phyloP scores from a whole-genome alignment of 805 yeast genomes.

The Schwanniomyces sp. region DNA sequence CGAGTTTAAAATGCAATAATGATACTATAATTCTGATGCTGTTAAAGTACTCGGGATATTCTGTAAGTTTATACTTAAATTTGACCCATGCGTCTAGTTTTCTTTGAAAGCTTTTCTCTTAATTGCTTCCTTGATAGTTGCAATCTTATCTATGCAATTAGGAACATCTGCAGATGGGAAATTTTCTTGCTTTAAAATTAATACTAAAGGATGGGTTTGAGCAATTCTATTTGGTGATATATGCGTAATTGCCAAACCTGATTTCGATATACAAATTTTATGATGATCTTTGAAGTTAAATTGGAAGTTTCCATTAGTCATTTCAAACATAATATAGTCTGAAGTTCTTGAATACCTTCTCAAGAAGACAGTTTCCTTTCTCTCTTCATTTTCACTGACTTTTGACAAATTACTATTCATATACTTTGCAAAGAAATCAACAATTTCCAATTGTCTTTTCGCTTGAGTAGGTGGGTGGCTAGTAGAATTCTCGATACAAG shows the following conservation, averaged over 20 bases:
- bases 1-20: background rate
- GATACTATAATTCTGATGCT: background rate
- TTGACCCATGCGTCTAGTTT: constrained; percentile 1
- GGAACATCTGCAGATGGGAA: constrained; percentile 42
- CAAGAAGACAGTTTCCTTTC: constrained; percentile 69
- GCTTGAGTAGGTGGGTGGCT: constrained; percentile 48
- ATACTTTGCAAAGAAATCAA: constrained; percentile 84
- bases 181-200: constrained; percentile 42
- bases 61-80: background rate
- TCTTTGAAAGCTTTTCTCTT: constrained; percentile 34
- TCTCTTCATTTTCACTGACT: constrained; percentile 64
- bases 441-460: constrained; percentile 76
- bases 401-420: constrained; percentile 89
- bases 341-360: constrained; percentile 80
- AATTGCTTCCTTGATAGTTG: constrained; percentile 64
- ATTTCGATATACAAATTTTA: constrained; percentile 75
- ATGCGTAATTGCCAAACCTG: constrained; percentile 76
- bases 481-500: constrained; percentile 44
- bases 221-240: constrained; percentile 76
- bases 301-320: constrained; percentile 90
- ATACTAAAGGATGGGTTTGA: constrained; percentile 59
- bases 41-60: background rate
- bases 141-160: constrained; percentile 40
- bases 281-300: constrained; percentile 95
- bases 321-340: constrained; percentile 84